phyloP scores from a whole-genome alignment of 257 asterid species.

The Przewalskia tangutica region DNA sequence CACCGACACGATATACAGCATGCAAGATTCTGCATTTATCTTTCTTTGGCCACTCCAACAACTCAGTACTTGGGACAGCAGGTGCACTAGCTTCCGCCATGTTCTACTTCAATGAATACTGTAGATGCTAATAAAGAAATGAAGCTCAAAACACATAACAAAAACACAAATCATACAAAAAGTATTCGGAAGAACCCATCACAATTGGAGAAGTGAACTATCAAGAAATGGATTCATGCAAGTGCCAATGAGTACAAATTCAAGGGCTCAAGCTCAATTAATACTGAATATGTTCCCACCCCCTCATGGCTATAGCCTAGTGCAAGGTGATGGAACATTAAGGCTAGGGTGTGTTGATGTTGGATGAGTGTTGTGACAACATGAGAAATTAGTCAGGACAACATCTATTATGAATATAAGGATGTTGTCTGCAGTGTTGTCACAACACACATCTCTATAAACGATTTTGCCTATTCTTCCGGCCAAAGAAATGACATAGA shows the following conservation, averaged over 20 bases:
- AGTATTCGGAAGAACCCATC: too few relatives aligned
- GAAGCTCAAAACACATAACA: too few relatives aligned
- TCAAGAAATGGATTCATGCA: constrained; percentile 43
- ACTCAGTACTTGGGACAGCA: constrained; percentile 49
- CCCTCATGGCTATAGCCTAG: constrained; percentile 49
- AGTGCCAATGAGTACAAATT: constrained; percentile 51
- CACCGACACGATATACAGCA: constrained; percentile 94
- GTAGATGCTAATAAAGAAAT: neutral
- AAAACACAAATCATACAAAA: neutral
- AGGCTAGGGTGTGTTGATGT: constrained; percentile 74
- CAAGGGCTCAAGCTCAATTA: constrained; percentile 77
- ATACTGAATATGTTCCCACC: constrained; percentile 65
- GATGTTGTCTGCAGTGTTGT: too few relatives aligned
- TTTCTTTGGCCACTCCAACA: constrained; percentile 85
- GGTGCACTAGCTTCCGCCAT: constrained; percentile 65
- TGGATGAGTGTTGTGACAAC: too few relatives aligned
- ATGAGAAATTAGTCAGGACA: too few relatives aligned
- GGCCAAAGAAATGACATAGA: too few relatives aligned
- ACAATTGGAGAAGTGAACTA: constrained; percentile 63
- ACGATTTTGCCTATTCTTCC: too few relatives aligned
- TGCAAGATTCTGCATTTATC: constrained; percentile 79
- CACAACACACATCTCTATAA: too few relatives aligned
- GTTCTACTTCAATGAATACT: neutral
- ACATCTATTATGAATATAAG: too few relatives aligned
- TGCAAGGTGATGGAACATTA: constrained; percentile 74